phyloP scores from a whole-genome alignment of 208 protist genomes.

The Chromosphaera perkinsii region DNA sequence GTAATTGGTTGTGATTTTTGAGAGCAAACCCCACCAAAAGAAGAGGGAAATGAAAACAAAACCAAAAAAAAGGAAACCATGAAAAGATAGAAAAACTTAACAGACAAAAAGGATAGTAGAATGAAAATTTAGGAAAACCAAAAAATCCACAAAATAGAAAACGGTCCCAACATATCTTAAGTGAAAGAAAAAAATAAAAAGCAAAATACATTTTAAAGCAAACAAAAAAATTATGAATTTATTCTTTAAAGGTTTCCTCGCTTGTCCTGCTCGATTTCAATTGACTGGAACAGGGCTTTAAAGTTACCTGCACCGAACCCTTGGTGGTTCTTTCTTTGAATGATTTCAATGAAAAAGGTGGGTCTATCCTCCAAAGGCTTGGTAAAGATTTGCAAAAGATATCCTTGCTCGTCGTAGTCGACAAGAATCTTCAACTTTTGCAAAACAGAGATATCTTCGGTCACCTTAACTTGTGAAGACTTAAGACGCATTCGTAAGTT shows the following conservation, averaged over 20 bases:
- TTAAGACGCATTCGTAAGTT: conserved; percentile 51
- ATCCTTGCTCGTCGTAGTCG: conserved; percentile 70
- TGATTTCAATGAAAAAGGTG: conserved; percentile 76
- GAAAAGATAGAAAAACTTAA: no score
- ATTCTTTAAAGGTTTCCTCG: conserved; percentile 61
- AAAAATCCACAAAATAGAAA: no score
- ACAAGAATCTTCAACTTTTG: conserved; percentile 65
- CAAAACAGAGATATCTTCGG: conserved; percentile 55
- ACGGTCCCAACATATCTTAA: no score
- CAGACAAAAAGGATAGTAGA: no score
- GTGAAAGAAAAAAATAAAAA: no score
- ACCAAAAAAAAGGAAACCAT: no score
- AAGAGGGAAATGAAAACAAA: no score
- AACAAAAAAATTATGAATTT: no score
- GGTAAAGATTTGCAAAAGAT: conserved; percentile 78
- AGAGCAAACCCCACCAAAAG: no score
- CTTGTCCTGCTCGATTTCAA: conserved; percentile 59
- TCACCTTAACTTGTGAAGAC: conserved; percentile 39
- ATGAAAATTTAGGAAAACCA: no score
- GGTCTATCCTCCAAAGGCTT: conserved; percentile 70
- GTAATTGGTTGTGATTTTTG: no score
- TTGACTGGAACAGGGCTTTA: conserved; percentile 63
- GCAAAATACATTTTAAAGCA: no score
- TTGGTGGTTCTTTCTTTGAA: conserved; percentile 65
- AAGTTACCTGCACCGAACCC: conserved; percentile 76